Conservation (phyloP, 116 monocot species). For the Trichopus zeylanicus region DNA sequence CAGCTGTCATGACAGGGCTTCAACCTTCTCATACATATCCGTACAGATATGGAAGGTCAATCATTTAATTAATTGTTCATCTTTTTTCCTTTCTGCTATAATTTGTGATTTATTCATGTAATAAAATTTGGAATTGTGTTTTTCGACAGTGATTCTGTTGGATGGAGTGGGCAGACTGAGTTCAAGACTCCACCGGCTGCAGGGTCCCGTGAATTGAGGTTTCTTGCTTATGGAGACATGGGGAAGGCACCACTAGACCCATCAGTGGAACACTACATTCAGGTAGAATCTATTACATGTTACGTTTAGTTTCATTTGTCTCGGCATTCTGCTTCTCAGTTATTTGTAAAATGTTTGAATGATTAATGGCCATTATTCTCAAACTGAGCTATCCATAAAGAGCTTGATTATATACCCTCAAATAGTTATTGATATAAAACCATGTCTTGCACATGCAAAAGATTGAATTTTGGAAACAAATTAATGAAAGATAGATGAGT, state of each 20-base stretch:
- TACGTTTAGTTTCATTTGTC: too few relatives aligned
- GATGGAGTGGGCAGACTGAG: constrained; percentile 47
- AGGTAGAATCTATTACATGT: too few relatives aligned
- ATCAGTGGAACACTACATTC: constrained; percentile 67
- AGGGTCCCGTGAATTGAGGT: constrained; percentile 32
- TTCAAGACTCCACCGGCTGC: constrained; percentile 62
- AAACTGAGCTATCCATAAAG: too few relatives aligned
- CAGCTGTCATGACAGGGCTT: constrained; percentile 55
- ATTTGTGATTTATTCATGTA: background rate
- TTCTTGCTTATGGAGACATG: constrained; percentile 68
- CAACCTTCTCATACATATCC: constrained; percentile 41
- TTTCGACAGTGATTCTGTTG: constrained; percentile 38
- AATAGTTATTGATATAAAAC: too few relatives aligned
- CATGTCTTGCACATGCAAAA: too few relatives aligned
- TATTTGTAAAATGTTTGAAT: too few relatives aligned
- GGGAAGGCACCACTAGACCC: constrained; percentile 64
- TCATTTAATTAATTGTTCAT: background rate
- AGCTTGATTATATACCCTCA: too few relatives aligned
- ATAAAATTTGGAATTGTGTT: background rate
- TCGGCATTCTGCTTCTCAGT: too few relatives aligned
- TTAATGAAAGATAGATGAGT: too few relatives aligned
- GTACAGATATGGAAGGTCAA: constrained; percentile 69
- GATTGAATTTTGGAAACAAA: too few relatives aligned
- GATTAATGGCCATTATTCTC: too few relatives aligned
- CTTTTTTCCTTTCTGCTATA: too few relatives aligned